Base-by-base conservation (phyloP, 768 basidiomycete genomes). In the Serendipita sp. region DNA sequence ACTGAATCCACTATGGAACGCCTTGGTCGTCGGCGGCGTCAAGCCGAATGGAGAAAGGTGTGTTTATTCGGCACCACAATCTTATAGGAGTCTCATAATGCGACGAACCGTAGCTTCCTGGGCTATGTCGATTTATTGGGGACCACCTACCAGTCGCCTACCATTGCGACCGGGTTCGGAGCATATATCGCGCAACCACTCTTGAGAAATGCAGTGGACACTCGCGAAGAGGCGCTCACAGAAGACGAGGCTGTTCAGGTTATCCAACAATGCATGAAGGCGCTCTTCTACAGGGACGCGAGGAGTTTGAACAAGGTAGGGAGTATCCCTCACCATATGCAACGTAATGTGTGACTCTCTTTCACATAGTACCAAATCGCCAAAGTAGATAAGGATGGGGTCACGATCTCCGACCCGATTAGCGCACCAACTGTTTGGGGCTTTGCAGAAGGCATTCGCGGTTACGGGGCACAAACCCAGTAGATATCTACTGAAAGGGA, bases 281-380 rank as follows among this genome's bases (percentile, higher is more conserved):
- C 98, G 16, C 79, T 99, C 53, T 98, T 86, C 75, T 99, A 99
- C 75, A 83, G 96, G 45, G 96, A 99, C 68, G 95, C 95, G 3
- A 80, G 95, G 67, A 91, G 89, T 76, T 76, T 94, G 72, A 88
- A 98, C 80, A 96, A 97, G 82, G 94, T 90, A 66, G 33, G 78
- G 70, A 45, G 31, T n/a, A 26, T 24, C 13, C 50, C 56, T 42
- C 17, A 61, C 22, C 26, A 14, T 58, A 34, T 16, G 14, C 17
- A n/a, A 43, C 42, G 48, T 42, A 62, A 31, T 26, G 50, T 28
- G 42, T 61, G 30, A 22, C 13, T 7, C 34, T 14, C 7, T 24
- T 43, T 20, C 28, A 53, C n/a, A 30, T 34, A 97, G 95, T 98
- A 85, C 75, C 95, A 98, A 93, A 81, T 98, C 63, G 94, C 92